Conservation (phyloP, 1,284 basidiomycete genomes). For the Ceratobasidium sp. region DNA sequence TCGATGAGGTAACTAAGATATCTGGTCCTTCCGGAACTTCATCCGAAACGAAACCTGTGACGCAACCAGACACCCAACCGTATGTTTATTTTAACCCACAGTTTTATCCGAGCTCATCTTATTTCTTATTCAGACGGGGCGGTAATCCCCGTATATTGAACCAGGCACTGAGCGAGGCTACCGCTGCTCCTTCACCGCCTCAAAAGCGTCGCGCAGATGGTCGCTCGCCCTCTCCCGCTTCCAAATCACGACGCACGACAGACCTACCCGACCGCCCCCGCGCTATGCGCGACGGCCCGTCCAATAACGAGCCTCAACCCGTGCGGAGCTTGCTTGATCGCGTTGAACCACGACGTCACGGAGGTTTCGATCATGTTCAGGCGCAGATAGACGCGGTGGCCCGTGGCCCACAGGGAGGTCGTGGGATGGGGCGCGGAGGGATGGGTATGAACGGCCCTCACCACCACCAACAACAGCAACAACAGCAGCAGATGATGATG, state of each 20-base stretch:
- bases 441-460: constrained; percentile 45
- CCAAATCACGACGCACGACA: constrained; percentile 75
- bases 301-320: constrained; percentile 57
- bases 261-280: constrained; percentile 78
- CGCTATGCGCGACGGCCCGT: constrained; percentile 76
- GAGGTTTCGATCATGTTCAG: constrained; percentile 67
- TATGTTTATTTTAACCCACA: constrained; percentile 3
- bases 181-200: constrained; percentile 33
- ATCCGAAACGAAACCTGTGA: background rate
- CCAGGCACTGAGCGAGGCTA: constrained; percentile 54
- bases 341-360: constrained; percentile 63
- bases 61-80: constrained; percentile 24
- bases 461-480: constrained; percentile 60
- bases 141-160: constrained; percentile 41
- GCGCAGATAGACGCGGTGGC: constrained; percentile 82
- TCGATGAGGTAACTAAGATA: constrained; percentile 75
- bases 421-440: constrained; percentile 32
- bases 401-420: constrained; percentile 44
- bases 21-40: constrained; percentile 23
- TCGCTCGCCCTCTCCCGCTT: constrained; percentile 77
- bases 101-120: background rate
- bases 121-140: background rate
- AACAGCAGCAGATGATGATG: constrained; percentile 63
- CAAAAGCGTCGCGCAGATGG: constrained; percentile 78
- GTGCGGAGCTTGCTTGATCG: constrained; percentile 75